These are phyloP conservation scores for Euclidium syriacum DNA, from an alignment of 345 rosid species.

Conservation along the genomic window DNA sequence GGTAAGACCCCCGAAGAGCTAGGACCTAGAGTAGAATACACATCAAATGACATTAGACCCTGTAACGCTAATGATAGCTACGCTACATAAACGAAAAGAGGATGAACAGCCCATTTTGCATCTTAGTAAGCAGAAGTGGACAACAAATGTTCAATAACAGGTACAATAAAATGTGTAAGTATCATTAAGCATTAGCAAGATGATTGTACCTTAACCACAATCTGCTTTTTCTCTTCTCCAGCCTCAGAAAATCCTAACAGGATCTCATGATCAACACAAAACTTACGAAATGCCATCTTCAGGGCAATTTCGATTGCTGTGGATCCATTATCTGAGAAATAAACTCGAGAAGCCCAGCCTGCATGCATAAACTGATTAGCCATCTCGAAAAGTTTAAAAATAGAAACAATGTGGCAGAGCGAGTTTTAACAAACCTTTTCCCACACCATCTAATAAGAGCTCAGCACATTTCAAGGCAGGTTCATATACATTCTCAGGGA, in stretches of 20 bases:
- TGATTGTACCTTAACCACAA: conserved; percentile 52
- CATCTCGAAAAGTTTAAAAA: not conserved
- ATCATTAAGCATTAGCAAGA: conserved; percentile 8
- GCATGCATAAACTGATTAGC: conserved; percentile 23
- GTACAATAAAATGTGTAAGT: not conserved
- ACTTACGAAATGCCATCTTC: conserved; percentile 96
- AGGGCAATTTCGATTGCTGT: conserved; percentile 92
- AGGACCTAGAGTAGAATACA: conserved; percentile 49
- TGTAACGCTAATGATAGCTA: not conserved
- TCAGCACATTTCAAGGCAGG: conserved; percentile 92
- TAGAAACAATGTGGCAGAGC: conserved; percentile 1
- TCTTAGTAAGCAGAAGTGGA: conserved; percentile 2
- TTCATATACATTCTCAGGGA: conserved; percentile 95
- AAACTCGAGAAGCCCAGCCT: conserved; percentile 96
- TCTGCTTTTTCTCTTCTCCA: conserved; percentile 29
- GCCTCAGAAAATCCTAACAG: conserved; percentile 25
- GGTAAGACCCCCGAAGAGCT: conserved; percentile 92
- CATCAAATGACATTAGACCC: not conserved
- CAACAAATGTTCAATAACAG: not conserved
- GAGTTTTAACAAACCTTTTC: conserved; percentile 57
- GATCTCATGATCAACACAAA: conserved; percentile 52
- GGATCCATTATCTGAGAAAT: conserved; percentile 92
- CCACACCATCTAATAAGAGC: conserved; percentile 86
- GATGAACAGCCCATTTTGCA: not conserved
- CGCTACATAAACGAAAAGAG: not conserved